A percentile compares a stretch with the other conserved stretches of the same genome.
Evolutionary conservation across 352 stramenopile species (phyloP).

Genomic region (Plasmopara halstedii): DNA sequence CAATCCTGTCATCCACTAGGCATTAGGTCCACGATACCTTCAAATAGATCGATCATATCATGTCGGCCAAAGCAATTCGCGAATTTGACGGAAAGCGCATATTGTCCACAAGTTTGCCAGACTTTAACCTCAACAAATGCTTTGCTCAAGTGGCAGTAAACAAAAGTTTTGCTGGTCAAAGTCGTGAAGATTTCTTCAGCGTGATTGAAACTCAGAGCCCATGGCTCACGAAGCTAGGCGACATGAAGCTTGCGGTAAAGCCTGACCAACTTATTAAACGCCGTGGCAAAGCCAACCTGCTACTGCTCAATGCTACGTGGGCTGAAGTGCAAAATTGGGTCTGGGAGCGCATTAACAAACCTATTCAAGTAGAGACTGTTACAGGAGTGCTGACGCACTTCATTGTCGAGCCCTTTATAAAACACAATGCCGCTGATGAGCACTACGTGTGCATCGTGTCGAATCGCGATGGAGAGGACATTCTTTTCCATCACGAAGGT

Average conservation of each 20-base stretch:
- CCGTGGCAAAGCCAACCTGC: conserved; percentile 92
- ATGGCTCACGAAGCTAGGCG: conserved; percentile 70
- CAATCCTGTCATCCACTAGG: conserved; percentile 9
- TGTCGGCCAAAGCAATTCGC: conserved; percentile 94
- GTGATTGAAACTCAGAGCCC: conserved; percentile 63
- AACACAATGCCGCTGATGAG: conserved; percentile 89
- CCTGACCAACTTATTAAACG: conserved; percentile 97
- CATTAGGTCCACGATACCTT: background rate
- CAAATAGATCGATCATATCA: conserved; percentile 23
- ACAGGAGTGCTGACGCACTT: conserved; percentile 93
- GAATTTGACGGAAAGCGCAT: conserved; percentile 96
- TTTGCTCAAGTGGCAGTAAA: conserved; percentile 65
- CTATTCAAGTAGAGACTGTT: conserved; percentile 88
- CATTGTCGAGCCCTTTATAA: conserved; percentile 96
- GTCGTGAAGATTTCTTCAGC: conserved; percentile 54
- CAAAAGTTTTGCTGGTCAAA: conserved; percentile 29
- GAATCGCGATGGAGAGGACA: conserved; percentile 91
- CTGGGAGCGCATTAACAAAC: conserved; percentile 89
- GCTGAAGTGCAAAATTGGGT: conserved; percentile 91
- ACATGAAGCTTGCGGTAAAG: conserved; percentile 92
- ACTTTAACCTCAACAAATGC: conserved; percentile 64
- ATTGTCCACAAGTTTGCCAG: conserved; percentile 70
- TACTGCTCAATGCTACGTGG: conserved; percentile 93
- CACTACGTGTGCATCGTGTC: conserved; percentile 97
- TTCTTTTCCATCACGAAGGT: conserved; percentile 94